phyloP scores from a whole-genome alignment of 2,329 filamentous ascomycete species.

The Pseudocercospora eumusae region DNA sequence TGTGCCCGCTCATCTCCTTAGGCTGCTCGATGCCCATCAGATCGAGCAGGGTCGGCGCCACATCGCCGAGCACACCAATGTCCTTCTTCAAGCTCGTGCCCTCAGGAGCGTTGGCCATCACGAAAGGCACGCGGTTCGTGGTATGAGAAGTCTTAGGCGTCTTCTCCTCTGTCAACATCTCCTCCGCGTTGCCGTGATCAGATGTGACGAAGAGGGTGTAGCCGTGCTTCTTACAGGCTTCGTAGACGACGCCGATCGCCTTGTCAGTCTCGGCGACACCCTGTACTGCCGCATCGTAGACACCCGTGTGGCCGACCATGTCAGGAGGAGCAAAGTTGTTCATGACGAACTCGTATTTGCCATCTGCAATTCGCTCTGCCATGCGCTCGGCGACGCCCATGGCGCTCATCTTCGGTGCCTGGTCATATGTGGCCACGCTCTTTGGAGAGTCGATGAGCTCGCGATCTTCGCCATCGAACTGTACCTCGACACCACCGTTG shows the following conservation, averaged over 20 bases:
- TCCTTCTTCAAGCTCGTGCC: slow-evolving; percentile 83
- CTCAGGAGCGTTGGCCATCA: slow-evolving; percentile 95
- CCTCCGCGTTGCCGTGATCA: slow-evolving; percentile 95
- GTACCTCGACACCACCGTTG: slow-evolving; percentile 97
- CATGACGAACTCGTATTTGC: slow-evolving; percentile 95
- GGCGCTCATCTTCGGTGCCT: slow-evolving; percentile 94
- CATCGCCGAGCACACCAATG: slow-evolving; percentile 90
- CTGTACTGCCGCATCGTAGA: slow-evolving; percentile 89
- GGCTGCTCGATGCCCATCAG: slow-evolving; percentile 90
- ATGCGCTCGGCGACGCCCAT: slow-evolving; percentile 87
- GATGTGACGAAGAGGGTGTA: slow-evolving; percentile 95
- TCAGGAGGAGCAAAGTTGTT: slow-evolving; percentile 99
- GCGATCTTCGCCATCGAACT: slow-evolving; percentile 85
- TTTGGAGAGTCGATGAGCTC: slow-evolving; percentile 94
- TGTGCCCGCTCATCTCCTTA: slow-evolving; percentile 86
- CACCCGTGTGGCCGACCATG: slow-evolving; percentile 98
- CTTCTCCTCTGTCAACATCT: slow-evolving; percentile 96
- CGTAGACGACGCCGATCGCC: slow-evolving; percentile 89
- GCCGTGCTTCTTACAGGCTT: slow-evolving; percentile 87
- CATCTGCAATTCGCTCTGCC: slow-evolving; percentile 78
- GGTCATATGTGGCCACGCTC: slow-evolving; percentile 86
- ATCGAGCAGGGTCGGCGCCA: slow-evolving; percentile 88
- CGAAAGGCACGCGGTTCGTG: slow-evolving; percentile 94
- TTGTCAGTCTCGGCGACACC: slow-evolving; percentile 85
- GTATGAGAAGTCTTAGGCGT: slow-evolving; percentile 98